Percentiles rank a stretch among this genome's conserved stretches.
Conservation (phyloP, 2,329 filamentous ascomycete species). For the Calonectria hongkongensis region DNA sequence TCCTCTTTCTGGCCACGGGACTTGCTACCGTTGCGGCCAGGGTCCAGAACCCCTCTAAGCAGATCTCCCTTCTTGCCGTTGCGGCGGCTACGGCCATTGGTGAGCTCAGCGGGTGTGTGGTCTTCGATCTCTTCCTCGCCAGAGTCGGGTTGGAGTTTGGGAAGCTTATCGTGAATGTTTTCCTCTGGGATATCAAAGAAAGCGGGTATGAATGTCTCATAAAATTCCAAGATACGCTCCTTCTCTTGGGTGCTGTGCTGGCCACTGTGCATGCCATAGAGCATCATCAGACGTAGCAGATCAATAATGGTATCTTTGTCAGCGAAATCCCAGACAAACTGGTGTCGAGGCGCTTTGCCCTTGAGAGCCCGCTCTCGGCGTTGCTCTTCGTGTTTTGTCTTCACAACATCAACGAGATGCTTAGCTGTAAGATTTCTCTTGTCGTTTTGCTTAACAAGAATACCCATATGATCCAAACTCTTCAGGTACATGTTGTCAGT, state of each 20-base stretch:
- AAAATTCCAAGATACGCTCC: slow-evolving; percentile 83
- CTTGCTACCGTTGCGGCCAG: slow-evolving; percentile 81
- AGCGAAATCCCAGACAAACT: slow-evolving; percentile 84
- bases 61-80: slow-evolving; percentile 87
- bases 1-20: slow-evolving; percentile 85
- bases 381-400: slow-evolving; percentile 94
- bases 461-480: slow-evolving; percentile 97
- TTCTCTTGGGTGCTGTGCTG: slow-evolving; percentile 84
- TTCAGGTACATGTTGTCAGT: slow-evolving; percentile 96
- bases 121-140: slow-evolving; percentile 88
- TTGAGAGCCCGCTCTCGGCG: slow-evolving; percentile 81
- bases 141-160: slow-evolving; percentile 81
- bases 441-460: slow-evolving; percentile 89
- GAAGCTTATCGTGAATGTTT: slow-evolving; percentile 78
- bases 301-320: slow-evolving; percentile 82
- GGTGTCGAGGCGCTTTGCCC: slow-evolving; percentile 78
- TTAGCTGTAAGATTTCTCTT: slow-evolving; percentile 95
- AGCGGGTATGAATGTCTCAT: slow-evolving; percentile 83
- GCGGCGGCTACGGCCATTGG: slow-evolving; percentile 80
- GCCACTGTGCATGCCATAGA: slow-evolving; percentile 80
- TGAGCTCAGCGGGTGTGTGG: slow-evolving; percentile 80
- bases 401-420: slow-evolving; percentile 91
- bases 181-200: slow-evolving; percentile 87
- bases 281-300: slow-evolving; percentile 76
- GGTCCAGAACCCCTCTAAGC: slow-evolving; percentile 90